Percentiles rank a stretch among this genome's conserved stretches.
Conservation (phyloP, 148 eudicot genomes). For the Cornus controversa region DNA sequence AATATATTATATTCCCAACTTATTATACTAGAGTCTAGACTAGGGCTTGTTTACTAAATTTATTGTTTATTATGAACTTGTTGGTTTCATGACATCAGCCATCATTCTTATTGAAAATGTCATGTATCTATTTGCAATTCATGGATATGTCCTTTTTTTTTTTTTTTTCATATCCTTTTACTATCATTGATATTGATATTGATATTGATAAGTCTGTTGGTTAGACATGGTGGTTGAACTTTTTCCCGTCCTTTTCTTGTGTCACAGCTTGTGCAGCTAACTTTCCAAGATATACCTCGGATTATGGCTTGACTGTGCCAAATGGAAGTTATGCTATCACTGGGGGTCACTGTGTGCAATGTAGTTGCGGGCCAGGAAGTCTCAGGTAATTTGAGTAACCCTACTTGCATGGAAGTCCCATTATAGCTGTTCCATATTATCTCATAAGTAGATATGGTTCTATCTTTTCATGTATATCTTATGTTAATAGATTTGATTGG, state of each 20-base stretch:
- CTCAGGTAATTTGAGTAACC: slow-evolving; percentile 54
- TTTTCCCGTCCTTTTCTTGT: neutral
- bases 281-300: slow-evolving; percentile 70
- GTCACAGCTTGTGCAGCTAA: slow-evolving; percentile 85
- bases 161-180: too few relatives aligned
- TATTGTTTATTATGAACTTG: neutral
- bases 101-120: neutral
- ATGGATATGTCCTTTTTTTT: neutral
- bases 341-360: slow-evolving; percentile 89
- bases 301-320: slow-evolving; percentile 76
- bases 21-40: neutral
- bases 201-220: neutral
- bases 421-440: neutral
- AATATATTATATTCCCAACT: too few relatives aligned
- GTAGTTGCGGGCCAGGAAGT: slow-evolving; percentile 86
- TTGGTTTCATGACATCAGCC: neutral
- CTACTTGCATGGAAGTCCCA: neutral
- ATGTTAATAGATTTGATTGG: neutral
- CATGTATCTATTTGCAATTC: neutral
- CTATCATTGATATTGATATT: too few relatives aligned
- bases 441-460: neutral
- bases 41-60: neutral
- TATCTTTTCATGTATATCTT: too few relatives aligned
- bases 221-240: neutral
- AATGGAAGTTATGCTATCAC: slow-evolving; percentile 92